phyloP scores from a whole-genome alignment of 345 rosid species.

The Eucalyptus decipiens region DNA sequence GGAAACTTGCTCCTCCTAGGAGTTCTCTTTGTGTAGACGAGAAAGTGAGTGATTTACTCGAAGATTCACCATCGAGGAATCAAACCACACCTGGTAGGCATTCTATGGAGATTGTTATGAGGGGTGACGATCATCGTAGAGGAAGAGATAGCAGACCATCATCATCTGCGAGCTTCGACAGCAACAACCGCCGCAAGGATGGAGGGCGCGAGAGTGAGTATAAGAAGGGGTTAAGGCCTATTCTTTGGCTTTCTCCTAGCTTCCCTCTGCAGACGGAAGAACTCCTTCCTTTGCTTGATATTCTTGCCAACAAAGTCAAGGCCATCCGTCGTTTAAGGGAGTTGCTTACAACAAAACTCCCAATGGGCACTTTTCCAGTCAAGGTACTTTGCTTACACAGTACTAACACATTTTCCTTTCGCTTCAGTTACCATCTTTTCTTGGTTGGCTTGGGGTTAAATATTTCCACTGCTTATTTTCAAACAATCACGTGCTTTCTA shows the following conservation, averaged over 20 bases:
- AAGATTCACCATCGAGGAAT: slow-evolving; percentile 48
- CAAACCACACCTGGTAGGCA: slow-evolving; percentile 77
- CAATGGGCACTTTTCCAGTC: slow-evolving; percentile 86
- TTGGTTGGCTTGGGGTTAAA: not conserved
- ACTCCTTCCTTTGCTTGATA: slow-evolving; percentile 91
- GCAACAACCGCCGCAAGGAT: slow-evolving; percentile 41
- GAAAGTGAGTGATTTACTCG: slow-evolving; percentile 71
- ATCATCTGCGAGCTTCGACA: slow-evolving; percentile 29
- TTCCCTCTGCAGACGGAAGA: slow-evolving; percentile 92
- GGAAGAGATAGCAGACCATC: slow-evolving; percentile 45
- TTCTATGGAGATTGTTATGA: slow-evolving; percentile 57
- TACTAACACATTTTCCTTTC: not conserved
- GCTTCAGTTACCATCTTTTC: not conserved
- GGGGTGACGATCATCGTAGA: slow-evolving; percentile 44
- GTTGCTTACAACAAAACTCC: slow-evolving; percentile 91
- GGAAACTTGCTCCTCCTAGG: slow-evolving; percentile 59
- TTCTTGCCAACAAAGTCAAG: slow-evolving; percentile 96
- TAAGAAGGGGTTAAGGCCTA: slow-evolving; percentile 89
- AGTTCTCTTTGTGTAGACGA: slow-evolving; percentile 80
- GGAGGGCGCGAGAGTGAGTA: slow-evolving; percentile 73
- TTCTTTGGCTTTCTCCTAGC: slow-evolving; percentile 82
- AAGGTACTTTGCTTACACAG: slow-evolving; percentile 37
- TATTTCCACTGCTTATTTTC: not conserved
- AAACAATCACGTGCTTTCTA: not conserved
- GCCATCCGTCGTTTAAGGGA: slow-evolving; percentile 96